A percentile compares a stretch with the other conserved stretches of the same genome.
Evolutionary conservation across 2,329 filamentous ascomycete species (phyloP).

Genomic region (Fusarium tanahbumbuense): DNA sequence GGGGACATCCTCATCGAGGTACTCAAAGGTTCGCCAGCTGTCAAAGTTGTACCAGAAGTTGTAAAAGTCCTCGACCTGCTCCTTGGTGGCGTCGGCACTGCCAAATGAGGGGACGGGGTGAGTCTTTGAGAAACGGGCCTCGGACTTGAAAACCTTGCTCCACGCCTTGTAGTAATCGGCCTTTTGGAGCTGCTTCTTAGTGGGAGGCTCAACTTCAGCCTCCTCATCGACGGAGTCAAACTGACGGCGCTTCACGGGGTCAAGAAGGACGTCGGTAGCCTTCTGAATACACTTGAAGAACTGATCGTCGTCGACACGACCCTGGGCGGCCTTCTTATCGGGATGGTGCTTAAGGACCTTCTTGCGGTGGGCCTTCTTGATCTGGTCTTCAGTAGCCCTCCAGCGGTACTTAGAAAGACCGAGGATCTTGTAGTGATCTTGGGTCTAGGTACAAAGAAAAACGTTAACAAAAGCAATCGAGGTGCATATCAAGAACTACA

Average conservation of each 20-base stretch:
- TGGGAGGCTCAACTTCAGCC: slow-evolving; percentile 90
- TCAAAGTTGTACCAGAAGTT: slow-evolving; percentile 99
- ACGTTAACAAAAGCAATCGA: background rate
- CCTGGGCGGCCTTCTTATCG: slow-evolving; percentile 96
- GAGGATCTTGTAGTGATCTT: slow-evolving; percentile 98
- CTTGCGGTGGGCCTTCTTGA: slow-evolving; percentile 98
- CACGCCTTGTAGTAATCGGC: slow-evolving; percentile 97
- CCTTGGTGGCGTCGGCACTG: slow-evolving; percentile 83
- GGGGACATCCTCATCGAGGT: slow-evolving; percentile 97
- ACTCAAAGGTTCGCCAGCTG: slow-evolving; percentile 97
- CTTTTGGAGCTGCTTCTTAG: slow-evolving; percentile 88
- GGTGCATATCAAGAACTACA: slow-evolving; percentile 34
- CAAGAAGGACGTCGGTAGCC: slow-evolving; percentile 90
- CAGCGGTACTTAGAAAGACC: slow-evolving; percentile 92
- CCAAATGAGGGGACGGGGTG: slow-evolving; percentile 91
- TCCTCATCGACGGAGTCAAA: slow-evolving; percentile 97
- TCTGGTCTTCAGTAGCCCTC: slow-evolving; percentile 95
- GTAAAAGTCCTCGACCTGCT: slow-evolving; percentile 95
- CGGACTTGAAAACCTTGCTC: slow-evolving; percentile 88
- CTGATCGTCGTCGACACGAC: slow-evolving; percentile 89
- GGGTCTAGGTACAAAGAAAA: slow-evolving; percentile 66
- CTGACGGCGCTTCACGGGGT: slow-evolving; percentile 92
- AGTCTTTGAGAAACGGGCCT: slow-evolving; percentile 90
- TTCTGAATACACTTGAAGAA: slow-evolving; percentile 99
- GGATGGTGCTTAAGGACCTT: slow-evolving; percentile 99